Evolutionary conservation across 2,329 filamentous ascomycete species (phyloP).

Genomic region (Pseudogymnoascus sp.): DNA sequence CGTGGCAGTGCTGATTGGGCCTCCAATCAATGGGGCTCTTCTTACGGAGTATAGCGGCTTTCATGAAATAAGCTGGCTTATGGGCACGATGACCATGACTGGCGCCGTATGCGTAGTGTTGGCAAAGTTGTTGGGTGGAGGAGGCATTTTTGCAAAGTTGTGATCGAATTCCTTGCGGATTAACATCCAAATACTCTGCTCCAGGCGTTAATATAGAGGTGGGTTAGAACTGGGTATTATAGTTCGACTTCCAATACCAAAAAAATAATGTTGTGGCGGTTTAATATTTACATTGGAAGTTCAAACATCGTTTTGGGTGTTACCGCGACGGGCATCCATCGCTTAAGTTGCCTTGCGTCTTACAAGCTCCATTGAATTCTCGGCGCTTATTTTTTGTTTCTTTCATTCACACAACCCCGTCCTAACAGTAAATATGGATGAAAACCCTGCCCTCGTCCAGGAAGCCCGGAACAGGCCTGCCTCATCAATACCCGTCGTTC

Average conservation of each 20-base stretch:
- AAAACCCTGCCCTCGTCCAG: background rate
- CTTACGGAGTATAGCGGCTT: constrained; percentile 43
- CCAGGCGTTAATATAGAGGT: background rate
- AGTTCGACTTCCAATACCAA: background rate
- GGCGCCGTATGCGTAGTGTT: constrained; percentile 14
- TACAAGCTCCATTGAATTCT: background rate
- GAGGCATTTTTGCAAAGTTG: background rate
- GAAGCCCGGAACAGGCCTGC: background rate
- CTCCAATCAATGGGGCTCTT: constrained; percentile 59
- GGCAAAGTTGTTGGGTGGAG: constrained; percentile 1
- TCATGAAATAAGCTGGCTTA: constrained; percentile 20
- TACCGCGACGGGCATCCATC: background rate
- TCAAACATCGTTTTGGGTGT: background rate
- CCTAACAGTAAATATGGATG: background rate
- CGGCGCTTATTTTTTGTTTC: background rate
- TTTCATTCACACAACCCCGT: background rate
- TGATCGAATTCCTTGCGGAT: background rate
- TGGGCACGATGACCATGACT: constrained; percentile 20
- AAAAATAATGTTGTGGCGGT: background rate
- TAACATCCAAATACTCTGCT: background rate
- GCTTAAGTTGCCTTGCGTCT: background rate
- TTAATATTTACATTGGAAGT: background rate
- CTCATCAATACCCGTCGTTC: constrained; percentile 1
- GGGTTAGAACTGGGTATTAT: background rate
- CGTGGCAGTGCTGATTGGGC: constrained; percentile 58